A percentile compares a stretch with the other conserved stretches of the same genome.
Evolutionary conservation across 1,284 basidiomycete species (phyloP).

Genomic region (Microbotryomycetes sp.): DNA sequence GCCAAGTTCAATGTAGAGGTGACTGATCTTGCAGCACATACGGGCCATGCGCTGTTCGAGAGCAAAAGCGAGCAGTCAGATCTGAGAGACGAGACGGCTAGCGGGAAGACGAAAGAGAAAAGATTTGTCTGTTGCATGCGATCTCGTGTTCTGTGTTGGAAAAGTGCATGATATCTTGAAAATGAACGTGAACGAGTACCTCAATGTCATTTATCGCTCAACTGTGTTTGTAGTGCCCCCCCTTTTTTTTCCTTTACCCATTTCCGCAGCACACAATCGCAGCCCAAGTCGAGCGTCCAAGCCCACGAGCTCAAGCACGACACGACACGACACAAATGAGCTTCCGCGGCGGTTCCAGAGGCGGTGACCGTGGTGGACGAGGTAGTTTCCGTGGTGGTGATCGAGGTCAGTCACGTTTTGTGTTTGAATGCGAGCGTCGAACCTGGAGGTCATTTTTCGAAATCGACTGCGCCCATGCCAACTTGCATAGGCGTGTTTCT

Average conservation of each 20-base stretch:
- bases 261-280: background rate
- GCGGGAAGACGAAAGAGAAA: background rate
- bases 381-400: slow-evolving; percentile 30
- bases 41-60: background rate
- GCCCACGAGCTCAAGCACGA: too few species aligned
- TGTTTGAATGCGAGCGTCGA: background rate
- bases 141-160: background rate
- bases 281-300: background rate
- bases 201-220: background rate
- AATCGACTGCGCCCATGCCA: slow-evolving; percentile 59
- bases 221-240: background rate
- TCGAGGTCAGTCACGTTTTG: slow-evolving; percentile 5
- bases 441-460: slow-evolving; percentile 1
- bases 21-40: background rate
- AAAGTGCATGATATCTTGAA: background rate
- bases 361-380: slow-evolving; percentile 19
- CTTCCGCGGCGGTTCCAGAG: slow-evolving; percentile 25
- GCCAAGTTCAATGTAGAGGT: background rate
- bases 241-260: background rate
- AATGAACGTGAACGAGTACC: background rate
- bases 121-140: background rate
- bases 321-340: slow-evolving; percentile 17
- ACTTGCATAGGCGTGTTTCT: background rate
- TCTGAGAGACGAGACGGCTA: background rate
- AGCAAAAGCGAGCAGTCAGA: background rate